Evolutionary conservation across 1,284 basidiomycete genomes (phyloP).

Genomic region (Schizophyllum amplum): DNA sequence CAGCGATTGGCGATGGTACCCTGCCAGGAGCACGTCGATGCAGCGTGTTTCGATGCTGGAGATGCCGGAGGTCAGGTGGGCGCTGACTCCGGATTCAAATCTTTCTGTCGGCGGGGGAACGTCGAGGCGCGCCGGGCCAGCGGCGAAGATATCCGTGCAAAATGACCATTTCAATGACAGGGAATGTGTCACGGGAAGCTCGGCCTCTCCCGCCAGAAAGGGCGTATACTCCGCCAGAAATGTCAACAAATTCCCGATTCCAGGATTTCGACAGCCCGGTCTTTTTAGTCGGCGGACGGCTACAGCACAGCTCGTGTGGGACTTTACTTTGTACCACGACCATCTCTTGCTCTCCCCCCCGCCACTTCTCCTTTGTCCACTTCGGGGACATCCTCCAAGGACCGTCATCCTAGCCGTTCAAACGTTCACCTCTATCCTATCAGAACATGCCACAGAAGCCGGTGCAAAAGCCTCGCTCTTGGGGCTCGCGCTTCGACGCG

Average conservation of each 20-base stretch:
- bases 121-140: background rate
- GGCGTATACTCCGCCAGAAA: background rate
- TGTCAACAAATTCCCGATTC: background rate
- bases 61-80: background rate
- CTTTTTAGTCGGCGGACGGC: conserved; percentile 3
- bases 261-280: background rate
- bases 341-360: conserved; percentile 17
- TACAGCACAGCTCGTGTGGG: background rate
- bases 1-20: background rate
- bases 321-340: conserved; percentile 13
- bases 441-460: conserved; percentile 33
- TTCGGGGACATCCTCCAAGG: background rate
- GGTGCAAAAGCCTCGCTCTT: conserved; percentile 29
- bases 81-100: background rate
- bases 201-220: background rate
- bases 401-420: conserved; percentile 1
- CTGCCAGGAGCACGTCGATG: background rate
- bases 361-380: no score
- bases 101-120: background rate
- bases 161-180: background rate
- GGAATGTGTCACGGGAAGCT: background rate
- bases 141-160: background rate
- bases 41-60: background rate
- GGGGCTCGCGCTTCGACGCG: conserved; percentile 66
- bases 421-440: conserved; percentile 12